These are phyloP conservation scores for Serendipita sp. DNA, from an alignment of 768 basidiomycete species.

Conservation along the genomic window DNA sequence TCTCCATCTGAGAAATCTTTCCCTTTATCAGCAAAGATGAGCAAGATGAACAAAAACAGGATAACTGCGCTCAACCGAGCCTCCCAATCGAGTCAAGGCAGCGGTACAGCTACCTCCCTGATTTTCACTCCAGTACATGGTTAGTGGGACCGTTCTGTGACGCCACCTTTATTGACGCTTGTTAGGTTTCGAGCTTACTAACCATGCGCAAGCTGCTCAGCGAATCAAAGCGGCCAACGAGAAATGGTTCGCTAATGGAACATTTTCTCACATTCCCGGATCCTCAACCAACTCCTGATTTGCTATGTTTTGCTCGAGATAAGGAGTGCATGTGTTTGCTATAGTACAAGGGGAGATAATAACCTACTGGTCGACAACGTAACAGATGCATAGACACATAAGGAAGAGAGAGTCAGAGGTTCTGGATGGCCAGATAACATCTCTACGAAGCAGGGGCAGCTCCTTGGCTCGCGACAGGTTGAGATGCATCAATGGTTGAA, in stretches of 20 bases:
- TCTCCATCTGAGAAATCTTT: background rate
- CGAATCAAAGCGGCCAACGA: constrained; percentile 93
- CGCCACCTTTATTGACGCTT: background rate
- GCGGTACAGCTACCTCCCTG: constrained; percentile 77
- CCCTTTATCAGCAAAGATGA: constrained; percentile 63
- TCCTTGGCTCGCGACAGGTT: constrained; percentile 36
- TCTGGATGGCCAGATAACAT: background rate
- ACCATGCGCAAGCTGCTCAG: constrained; percentile 69
- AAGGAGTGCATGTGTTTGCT: background rate
- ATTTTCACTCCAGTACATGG: constrained; percentile 95
- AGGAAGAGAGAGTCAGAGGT: background rate
- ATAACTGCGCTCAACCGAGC: constrained; percentile 69
- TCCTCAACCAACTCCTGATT: background rate
- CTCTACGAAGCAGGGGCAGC: background rate
- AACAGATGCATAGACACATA: constrained; percentile 1
- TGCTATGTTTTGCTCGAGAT: background rate
- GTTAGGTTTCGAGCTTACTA: constrained; percentile 84
- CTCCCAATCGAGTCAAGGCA: constrained; percentile 32
- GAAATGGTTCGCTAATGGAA: constrained; percentile 83
- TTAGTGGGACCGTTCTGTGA: constrained; percentile 17
- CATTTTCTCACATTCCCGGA: constrained; percentile 27
- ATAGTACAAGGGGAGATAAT: background rate
- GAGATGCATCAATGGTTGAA: constrained; percentile 57
- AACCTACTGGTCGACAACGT: constrained; percentile 1
- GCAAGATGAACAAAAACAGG: constrained; percentile 83